phyloP scores from a whole-genome alignment of 2,329 filamentous ascomycete species.

The Claviceps sp. region DNA sequence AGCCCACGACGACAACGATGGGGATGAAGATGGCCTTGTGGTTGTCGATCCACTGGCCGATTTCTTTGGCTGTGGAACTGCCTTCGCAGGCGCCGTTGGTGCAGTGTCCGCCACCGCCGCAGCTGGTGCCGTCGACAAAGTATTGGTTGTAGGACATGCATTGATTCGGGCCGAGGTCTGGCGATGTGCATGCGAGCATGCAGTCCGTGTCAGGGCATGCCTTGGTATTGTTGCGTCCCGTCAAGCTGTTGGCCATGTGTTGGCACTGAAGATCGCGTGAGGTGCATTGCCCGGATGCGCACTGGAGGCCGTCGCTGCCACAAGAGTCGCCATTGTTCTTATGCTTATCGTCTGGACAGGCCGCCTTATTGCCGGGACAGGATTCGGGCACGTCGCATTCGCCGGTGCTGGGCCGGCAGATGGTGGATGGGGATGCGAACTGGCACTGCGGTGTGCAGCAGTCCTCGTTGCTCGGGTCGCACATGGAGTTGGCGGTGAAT shows the following conservation, averaged over 20 bases:
- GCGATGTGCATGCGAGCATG: conserved; percentile 60
- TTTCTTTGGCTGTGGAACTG: conserved; percentile 53
- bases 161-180: conserved; percentile 47
- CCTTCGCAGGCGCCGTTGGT: conserved; percentile 66
- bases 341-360: conserved; percentile 62
- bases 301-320: conserved; percentile 51
- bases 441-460: conserved; percentile 59
- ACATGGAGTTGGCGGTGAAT: conserved; percentile 62
- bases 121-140: conserved; percentile 84
- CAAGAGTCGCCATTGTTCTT: conserved; percentile 59
- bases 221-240: conserved; percentile 60
- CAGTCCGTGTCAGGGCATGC: conserved; percentile 59
- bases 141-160: conserved; percentile 77
- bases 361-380: conserved; percentile 58
- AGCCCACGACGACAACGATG: conserved; percentile 54
- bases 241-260: conserved; percentile 64
- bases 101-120: conserved; percentile 68
- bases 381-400: conserved; percentile 74
- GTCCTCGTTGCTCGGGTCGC: conserved; percentile 70
- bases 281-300: conserved; percentile 89
- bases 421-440: conserved; percentile 50
- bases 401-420: conserved; percentile 71
- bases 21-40: conserved; percentile 78
- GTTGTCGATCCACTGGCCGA: conserved; percentile 59
- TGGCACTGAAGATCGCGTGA: conserved; percentile 82